Percentiles rank a stretch among this genome's conserved stretches.
These are phyloP conservation scores for Aspergillus brunneoviolaceus DNA, from an alignment of 2,329 filamentous ascomycete genomes.

Conservation along the genomic window DNA sequence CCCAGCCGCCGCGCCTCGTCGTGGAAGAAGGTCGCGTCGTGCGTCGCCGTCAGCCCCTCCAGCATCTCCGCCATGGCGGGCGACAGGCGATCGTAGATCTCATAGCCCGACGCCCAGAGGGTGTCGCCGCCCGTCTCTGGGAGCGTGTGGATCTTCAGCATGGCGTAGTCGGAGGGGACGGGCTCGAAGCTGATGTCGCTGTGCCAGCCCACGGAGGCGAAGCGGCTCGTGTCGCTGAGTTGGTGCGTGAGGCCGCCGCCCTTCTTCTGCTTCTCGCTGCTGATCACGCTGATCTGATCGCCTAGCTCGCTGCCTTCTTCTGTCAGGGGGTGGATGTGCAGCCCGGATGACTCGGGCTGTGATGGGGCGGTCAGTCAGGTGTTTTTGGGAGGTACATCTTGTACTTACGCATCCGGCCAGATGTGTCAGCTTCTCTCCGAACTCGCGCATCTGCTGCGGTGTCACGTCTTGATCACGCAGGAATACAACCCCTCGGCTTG, in stretches of 20 bases:
- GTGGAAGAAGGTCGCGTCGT: conserved; percentile 53
- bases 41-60: conserved; percentile 58
- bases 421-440: conserved; percentile 47
- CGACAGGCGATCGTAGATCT: conserved; percentile 64
- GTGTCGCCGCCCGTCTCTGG: conserved; percentile 61
- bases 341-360: conserved; percentile 52
- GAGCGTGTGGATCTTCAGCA: conserved; percentile 57
- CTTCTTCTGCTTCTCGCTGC: conserved; percentile 56
- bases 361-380: background rate
- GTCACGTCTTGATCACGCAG: conserved; percentile 64
- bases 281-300: conserved; percentile 64
- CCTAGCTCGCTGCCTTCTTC: conserved; percentile 59
- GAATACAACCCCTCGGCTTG: conserved; percentile 67
- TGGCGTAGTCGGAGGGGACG: conserved; percentile 62
- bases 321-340: conserved; percentile 61
- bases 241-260: conserved; percentile 31
- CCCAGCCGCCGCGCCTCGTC: conserved; percentile 40
- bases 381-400: background rate
- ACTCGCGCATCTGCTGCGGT: conserved; percentile 61
- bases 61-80: conserved; percentile 57
- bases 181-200: conserved; percentile 66
- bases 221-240: conserved; percentile 33
- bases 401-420: conserved; percentile 43
- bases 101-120: conserved; percentile 66
- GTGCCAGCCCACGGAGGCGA: conserved; percentile 52